phyloP scores from a whole-genome alignment of 1,139 yeast genomes.

The Pichia sp. region DNA sequence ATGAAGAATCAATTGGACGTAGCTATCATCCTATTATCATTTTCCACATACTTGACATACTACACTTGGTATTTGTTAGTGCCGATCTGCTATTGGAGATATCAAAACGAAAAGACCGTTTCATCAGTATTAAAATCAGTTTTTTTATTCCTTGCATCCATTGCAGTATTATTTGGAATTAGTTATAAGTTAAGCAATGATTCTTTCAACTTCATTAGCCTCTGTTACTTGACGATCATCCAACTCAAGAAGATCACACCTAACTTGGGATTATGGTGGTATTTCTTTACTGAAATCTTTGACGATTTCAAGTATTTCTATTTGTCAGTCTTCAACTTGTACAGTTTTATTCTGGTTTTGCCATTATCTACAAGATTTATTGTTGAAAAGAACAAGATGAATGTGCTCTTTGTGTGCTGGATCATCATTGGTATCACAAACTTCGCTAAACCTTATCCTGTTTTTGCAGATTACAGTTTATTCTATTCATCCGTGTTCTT shows the following conservation, averaged over 20 bases:
- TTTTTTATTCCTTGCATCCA: constrained; percentile 13
- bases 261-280: constrained; percentile 98
- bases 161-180: constrained; percentile 38
- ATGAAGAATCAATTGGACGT: constrained; percentile 41
- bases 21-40: constrained; percentile 54
- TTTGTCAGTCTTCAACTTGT: constrained; percentile 78
- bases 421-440: constrained; percentile 64
- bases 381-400: constrained; percentile 34
- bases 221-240: constrained; percentile 62
- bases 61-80: constrained; percentile 58
- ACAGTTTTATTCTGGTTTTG: constrained; percentile 60
- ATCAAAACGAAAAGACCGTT: constrained; percentile 8
- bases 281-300: constrained; percentile 93
- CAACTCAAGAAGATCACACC: constrained; percentile 71
- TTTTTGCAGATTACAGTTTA: constrained; percentile 79
- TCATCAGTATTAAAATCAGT: constrained; percentile 11
- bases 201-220: constrained; percentile 53
- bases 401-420: constrained; percentile 56
- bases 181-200: constrained; percentile 40
- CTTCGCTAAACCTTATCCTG: constrained; percentile 83
- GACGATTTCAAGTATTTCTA: constrained; percentile 85
- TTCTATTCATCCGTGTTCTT: constrained; percentile 37
- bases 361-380: constrained; percentile 73
- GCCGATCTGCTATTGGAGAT: constrained; percentile 43
- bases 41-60: constrained; percentile 63